These are phyloP conservation scores for Rugosomyces carneus DNA, from an alignment of 1,284 basidiomycete species.

Conservation along the genomic window DNA sequence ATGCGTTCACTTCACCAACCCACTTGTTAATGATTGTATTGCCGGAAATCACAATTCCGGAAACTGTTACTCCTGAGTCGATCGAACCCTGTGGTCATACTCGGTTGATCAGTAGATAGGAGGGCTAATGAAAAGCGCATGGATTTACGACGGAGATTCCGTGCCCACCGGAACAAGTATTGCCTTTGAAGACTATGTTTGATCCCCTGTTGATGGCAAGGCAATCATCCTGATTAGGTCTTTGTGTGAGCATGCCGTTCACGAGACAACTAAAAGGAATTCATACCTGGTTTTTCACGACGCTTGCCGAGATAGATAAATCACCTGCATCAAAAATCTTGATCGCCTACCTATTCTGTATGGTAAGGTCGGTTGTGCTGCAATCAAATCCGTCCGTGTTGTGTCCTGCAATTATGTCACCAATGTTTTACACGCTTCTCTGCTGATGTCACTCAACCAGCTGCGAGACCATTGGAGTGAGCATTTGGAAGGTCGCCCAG, in stretches of 20 bases:
- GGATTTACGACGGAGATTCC: slow-evolving; percentile 49
- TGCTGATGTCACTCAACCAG: slow-evolving; percentile 22
- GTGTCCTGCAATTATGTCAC: slow-evolving; percentile 26
- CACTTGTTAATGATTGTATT: slow-evolving; percentile 45
- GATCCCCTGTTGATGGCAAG: slow-evolving; percentile 53
- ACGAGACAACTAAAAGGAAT: neutral
- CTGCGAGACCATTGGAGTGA: slow-evolving; percentile 34
- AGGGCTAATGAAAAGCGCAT: neutral
- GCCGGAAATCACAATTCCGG: slow-evolving; percentile 37
- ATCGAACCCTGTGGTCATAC: slow-evolving; percentile 42
- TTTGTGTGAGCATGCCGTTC: neutral
- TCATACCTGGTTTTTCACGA: slow-evolving; percentile 27
- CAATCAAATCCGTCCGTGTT: slow-evolving; percentile 57
- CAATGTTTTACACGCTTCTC: neutral
- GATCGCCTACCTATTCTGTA: slow-evolving; percentile 33
- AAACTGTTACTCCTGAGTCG: slow-evolving; percentile 38
- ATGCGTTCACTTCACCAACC: slow-evolving; percentile 8
- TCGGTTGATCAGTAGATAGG: neutral
- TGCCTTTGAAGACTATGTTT: slow-evolving; percentile 48
- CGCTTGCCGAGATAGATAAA: neutral
- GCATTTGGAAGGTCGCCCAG: slow-evolving; percentile 38
- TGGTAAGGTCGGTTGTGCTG: slow-evolving; percentile 37
- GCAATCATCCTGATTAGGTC: slow-evolving; percentile 47
- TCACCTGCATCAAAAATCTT: neutral
- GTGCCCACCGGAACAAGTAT: slow-evolving; percentile 51